Evolutionary conservation across 1,284 basidiomycete species (phyloP).

Genomic region (Porogramme epimiltina): DNA sequence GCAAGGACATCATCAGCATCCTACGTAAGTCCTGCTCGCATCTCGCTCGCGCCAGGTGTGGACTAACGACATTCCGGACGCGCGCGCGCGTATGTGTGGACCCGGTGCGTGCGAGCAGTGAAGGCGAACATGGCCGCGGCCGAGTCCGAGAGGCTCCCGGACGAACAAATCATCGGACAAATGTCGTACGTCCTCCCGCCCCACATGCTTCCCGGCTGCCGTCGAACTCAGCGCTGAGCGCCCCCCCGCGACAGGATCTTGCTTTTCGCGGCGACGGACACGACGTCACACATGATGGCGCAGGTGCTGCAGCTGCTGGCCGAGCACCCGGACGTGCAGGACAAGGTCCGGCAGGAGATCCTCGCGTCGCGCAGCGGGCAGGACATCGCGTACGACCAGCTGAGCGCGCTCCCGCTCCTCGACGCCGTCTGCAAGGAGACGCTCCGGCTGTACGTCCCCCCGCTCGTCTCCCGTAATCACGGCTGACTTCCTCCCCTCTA

Average conservation of each 20-base stretch:
- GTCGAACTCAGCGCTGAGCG: no score
- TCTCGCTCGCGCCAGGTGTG: not conserved
- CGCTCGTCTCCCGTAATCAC: not conserved
- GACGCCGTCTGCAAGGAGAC: slow-evolving; percentile 38
- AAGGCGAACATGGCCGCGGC: slow-evolving; percentile 16
- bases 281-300: slow-evolving; percentile 30
- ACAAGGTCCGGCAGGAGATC: slow-evolving; percentile 31
- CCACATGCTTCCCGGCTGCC: not conserved
- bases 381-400: slow-evolving; percentile 31
- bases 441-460: slow-evolving; percentile 26
- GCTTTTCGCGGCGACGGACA: slow-evolving; percentile 33
- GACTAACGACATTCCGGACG: no score
- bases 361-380: slow-evolving; percentile 20
- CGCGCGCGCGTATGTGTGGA: no score
- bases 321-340: slow-evolving; percentile 18
- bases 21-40: slow-evolving; percentile 25
- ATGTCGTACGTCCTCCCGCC: slow-evolving; percentile 17
- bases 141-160: slow-evolving; percentile 12
- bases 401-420: slow-evolving; percentile 33
- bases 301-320: slow-evolving; percentile 33
- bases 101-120: not conserved
- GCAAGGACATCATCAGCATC: slow-evolving; percentile 36
- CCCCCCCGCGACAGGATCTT: slow-evolving; percentile 21
- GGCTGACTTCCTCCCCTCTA: not conserved
- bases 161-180: slow-evolving; percentile 23